Percentiles rank a stretch among this genome's conserved stretches.
Evolutionary conservation across 441 rosid species (phyloP).

Genomic region (Erysimum pusillum): DNA sequence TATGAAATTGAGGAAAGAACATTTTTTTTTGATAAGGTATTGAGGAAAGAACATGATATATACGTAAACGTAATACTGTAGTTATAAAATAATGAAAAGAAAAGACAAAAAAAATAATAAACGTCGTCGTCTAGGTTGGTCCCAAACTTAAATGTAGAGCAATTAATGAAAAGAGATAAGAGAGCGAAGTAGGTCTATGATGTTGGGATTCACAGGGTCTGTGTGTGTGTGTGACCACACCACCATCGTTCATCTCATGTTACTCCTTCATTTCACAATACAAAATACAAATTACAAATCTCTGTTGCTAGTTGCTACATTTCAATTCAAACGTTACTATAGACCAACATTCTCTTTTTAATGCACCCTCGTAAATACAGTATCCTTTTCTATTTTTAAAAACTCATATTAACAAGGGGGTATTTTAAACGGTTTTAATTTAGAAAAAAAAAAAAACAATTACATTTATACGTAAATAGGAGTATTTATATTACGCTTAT

Average conservation of each 20-base stretch:
- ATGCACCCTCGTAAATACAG: constrained; percentile 34
- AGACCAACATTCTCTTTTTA: constrained; percentile 50
- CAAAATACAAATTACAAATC: constrained; percentile 32
- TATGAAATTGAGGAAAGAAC: no score
- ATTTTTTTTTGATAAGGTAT: no score
- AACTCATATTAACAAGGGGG: no score
- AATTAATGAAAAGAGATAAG: constrained; percentile 47
- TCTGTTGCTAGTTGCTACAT: constrained; percentile 37
- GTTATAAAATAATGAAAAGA: not conserved
- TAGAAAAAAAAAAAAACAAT: no score
- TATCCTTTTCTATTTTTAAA: not conserved
- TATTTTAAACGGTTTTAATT: no score
- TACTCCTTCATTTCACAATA: constrained; percentile 33
- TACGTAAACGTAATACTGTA: no score
- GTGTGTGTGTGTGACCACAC: constrained; percentile 44
- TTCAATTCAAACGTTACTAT: constrained; percentile 27
- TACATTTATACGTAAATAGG: not conserved
- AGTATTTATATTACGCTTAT: not conserved
- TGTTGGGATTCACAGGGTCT: constrained; percentile 42
- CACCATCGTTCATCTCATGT: constrained; percentile 40
- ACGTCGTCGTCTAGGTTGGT: constrained; percentile 48
- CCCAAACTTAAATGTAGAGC: constrained; percentile 38
- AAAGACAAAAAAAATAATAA: not conserved
- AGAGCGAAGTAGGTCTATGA: constrained; percentile 43
- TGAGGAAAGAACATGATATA: not conserved